phyloP scores from a whole-genome alignment of 257 asterid species.

The Solanum tarijense region DNA sequence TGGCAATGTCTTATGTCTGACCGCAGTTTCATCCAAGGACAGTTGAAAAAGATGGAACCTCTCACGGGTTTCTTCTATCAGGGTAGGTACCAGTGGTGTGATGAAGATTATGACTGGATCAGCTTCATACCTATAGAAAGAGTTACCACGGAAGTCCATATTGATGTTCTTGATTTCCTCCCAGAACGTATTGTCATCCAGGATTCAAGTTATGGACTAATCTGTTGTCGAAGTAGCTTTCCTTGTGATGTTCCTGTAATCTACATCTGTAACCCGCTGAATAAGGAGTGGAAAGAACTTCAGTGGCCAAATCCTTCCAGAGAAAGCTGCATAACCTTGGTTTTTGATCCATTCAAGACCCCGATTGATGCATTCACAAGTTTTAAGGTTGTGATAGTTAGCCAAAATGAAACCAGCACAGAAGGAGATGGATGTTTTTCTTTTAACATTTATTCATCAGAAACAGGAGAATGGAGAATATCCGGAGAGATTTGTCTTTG shows the following conservation, averaged over 20 bases:
- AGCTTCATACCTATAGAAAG: constrained; percentile 34
- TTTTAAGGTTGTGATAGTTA: constrained; percentile 39
- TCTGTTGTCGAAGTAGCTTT: constrained; percentile 51
- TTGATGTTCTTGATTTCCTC: constrained; percentile 34
- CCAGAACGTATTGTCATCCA: constrained; percentile 40
- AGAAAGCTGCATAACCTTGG: constrained; percentile 29
- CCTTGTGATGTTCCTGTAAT: constrained; percentile 22
- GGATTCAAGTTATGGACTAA: constrained; percentile 41
- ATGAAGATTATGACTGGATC: constrained; percentile 15
- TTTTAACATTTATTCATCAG: constrained; percentile 42
- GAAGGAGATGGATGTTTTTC: constrained; percentile 12
- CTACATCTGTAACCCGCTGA: constrained; percentile 65
- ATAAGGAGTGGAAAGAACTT: constrained; percentile 29
- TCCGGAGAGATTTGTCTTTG: constrained; percentile 27
- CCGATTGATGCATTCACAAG: constrained; percentile 20
- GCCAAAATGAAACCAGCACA: not conserved
- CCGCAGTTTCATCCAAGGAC: constrained; percentile 31
- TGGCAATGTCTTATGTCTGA: constrained; percentile 41
- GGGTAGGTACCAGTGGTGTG: constrained; percentile 28
- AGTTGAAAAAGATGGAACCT: constrained; percentile 24
- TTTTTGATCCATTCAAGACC: constrained; percentile 33
- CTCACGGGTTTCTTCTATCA: constrained; percentile 57
- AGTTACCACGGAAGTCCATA: not conserved
- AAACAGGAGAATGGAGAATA: constrained; percentile 34
- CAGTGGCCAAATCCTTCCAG: constrained; percentile 29